Evolutionary conservation across 1,139 yeast species (phyloP), one percentile per base, ranked within the genome.

Genomic region (Candida sp.): DNA sequence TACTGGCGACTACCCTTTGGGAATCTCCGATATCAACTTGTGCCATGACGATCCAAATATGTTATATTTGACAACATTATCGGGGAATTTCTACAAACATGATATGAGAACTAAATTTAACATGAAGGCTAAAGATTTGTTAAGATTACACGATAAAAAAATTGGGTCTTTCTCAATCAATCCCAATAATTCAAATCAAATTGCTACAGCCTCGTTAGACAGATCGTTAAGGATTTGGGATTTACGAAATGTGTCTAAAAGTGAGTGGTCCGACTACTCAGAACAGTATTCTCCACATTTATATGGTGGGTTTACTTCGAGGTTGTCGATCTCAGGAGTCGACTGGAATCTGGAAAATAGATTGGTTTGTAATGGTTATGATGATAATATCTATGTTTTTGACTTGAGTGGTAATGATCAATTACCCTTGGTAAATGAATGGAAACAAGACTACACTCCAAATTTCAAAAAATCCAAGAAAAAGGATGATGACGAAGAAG

Each of bases 311-410:
- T 91, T 82, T 57, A 63, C 74, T 21, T 86, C 96, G 4, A 68
- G 96, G 45, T 69, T 91, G 33, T 87, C 96, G 43, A 81, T 91
- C 0, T 88, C 97, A 25, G 78, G 84, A 33, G 91, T 91, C 0
- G 95, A 88, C 46, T 93, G 96, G 93, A 90, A 89, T 51, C 58
- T 66, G 2, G 73, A 78, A 5, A 90, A 90, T 46, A 81, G 83
- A 46, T 70, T 93, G 44, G 96, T 91, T 0, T 87, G 95, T 60
- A 91, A 93, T 59, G 97, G 98, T 0, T 93, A 93, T 56, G 98
- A 89, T 58, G 95, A 93, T 58, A 79, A 87, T 1, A 77, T 93
- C 53, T 81, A 87, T 45, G 55, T 82, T 29, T 73, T 75, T 44
- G 68, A 73, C 41, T 58, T 71, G 39, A 58, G 49, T 43, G 58